Percentiles rank a stretch among this genome's conserved stretches.
Evolutionary conservation across 2,329 filamentous ascomycete species (phyloP).

Genomic region (Ophiobolus disseminans): DNA sequence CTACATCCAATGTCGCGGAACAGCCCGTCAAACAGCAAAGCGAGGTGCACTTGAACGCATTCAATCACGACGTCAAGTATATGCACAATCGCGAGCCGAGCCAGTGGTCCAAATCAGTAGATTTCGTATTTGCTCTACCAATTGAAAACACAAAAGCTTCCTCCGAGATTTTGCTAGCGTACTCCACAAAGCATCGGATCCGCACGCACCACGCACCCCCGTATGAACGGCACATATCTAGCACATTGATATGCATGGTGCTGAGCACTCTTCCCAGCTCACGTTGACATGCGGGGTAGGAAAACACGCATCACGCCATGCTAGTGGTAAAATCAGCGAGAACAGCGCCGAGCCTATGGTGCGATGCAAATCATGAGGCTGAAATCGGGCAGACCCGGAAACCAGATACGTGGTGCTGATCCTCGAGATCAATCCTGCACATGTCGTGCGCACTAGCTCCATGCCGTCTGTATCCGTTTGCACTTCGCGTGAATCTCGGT

Average conservation of each 20-base stretch:
- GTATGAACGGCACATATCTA: background rate
- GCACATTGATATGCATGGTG: conserved; percentile 3
- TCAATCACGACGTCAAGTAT: no score
- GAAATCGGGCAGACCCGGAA: conserved; percentile 18
- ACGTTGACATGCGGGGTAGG: conserved; percentile 9
- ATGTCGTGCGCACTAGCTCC: background rate
- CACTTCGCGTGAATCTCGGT: conserved; percentile 15
- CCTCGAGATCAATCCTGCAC: background rate
- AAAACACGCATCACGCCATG: conserved; percentile 23
- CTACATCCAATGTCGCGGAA: no score
- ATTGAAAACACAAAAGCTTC: no score
- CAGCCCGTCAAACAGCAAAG: no score
- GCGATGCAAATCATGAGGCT: conserved; percentile 1
- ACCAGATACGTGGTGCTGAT: background rate
- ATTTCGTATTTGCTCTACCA: no score
- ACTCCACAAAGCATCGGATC: no score
- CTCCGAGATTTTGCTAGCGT: no score
- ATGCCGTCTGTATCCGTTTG: conserved; percentile 11
- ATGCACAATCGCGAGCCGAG: no score
- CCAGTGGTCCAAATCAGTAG: no score
- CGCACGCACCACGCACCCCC: no score
- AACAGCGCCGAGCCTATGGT: background rate
- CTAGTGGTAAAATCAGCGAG: conserved; percentile 1
- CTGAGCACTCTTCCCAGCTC: background rate
- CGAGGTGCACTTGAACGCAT: no score